phyloP scores from a whole-genome alignment of 768 basidiomycete genomes.

The Auriscalpium microsporum region DNA sequence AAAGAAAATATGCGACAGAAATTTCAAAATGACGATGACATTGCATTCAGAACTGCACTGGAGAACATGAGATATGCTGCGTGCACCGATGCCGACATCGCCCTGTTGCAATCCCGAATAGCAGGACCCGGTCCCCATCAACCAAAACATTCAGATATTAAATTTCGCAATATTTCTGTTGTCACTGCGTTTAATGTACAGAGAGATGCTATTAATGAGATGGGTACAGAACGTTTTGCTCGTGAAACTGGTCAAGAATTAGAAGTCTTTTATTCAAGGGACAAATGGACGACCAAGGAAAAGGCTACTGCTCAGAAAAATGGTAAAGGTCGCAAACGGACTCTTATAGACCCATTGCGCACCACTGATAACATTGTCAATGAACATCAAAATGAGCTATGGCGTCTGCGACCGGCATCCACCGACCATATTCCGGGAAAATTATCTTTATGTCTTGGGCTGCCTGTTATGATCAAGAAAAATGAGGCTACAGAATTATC shows the following conservation, averaged over 20 bases:
- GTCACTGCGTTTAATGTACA: constrained; percentile 30
- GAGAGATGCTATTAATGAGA: constrained; percentile 30
- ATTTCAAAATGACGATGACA: constrained; percentile 16
- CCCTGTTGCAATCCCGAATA: constrained; percentile 24
- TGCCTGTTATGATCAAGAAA: constrained; percentile 18
- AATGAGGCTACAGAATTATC: constrained; percentile 19
- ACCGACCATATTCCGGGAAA: constrained; percentile 14
- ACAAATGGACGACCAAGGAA: background rate
- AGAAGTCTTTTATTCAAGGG: constrained; percentile 21
- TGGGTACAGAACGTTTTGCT: constrained; percentile 26
- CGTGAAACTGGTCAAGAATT: constrained; percentile 21
- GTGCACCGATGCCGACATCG: constrained; percentile 30
- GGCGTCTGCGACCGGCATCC: constrained; percentile 13
- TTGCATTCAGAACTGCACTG: constrained; percentile 21
- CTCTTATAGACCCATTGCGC: background rate
- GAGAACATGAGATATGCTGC: constrained; percentile 31
- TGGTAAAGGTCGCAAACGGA: no score
- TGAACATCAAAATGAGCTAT: constrained; percentile 13
- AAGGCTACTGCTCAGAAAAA: background rate
- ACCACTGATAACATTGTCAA: background rate
- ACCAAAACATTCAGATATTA: constrained; percentile 7
- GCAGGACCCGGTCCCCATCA: constrained; percentile 7
- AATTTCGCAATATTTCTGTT: constrained; percentile 28
- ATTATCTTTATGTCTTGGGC: constrained; percentile 13
- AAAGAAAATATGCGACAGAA: constrained; percentile 14